Percentiles rank a stretch among this genome's conserved stretches.
phyloP scores from a whole-genome alignment of 228 moss, liverwort and hornwort genomes.

The Sphagnum fallax region DNA sequence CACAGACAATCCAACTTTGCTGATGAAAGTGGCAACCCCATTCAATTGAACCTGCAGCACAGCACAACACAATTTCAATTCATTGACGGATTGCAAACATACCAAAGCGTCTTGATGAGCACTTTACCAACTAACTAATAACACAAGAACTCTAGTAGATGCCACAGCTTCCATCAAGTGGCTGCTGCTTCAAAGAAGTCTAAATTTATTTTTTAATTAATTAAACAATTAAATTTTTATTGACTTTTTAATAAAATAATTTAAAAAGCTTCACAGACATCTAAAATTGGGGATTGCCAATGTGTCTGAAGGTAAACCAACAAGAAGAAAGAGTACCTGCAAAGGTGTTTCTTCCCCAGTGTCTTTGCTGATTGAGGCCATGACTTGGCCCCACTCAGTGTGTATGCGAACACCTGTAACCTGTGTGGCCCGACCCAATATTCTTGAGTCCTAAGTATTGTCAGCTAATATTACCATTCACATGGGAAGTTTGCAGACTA shows the following conservation, averaged over 20 bases:
- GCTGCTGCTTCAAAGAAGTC: no score
- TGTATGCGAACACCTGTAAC: conserved; percentile 76
- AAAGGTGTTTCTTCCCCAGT: conserved; percentile 94
- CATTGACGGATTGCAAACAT: neutral
- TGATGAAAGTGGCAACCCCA: conserved; percentile 89
- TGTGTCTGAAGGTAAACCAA: neutral
- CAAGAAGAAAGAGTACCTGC: conserved; percentile 39
- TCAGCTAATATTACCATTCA: neutral
- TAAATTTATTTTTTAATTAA: no score
- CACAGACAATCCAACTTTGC: conserved; percentile 74
- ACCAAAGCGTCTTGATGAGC: neutral
- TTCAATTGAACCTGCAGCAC: conserved; percentile 80
- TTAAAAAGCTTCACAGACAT: no score
- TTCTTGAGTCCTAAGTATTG: no score
- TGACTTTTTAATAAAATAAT: no score
- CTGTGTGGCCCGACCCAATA: conserved; percentile 13
- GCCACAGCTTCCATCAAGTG: neutral
- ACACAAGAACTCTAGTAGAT: neutral
- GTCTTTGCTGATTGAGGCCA: conserved; percentile 87
- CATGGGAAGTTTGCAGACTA: neutral
- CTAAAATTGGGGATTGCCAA: neutral
- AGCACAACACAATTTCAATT: neutral
- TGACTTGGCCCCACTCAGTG: conserved; percentile 94
- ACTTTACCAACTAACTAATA: neutral
- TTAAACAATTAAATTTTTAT: no score